A percentile compares a stretch with the other conserved stretches of the same genome.
Evolutionary conservation across 768 basidiomycete species (phyloP).

Genomic region (Trametes maxima): DNA sequence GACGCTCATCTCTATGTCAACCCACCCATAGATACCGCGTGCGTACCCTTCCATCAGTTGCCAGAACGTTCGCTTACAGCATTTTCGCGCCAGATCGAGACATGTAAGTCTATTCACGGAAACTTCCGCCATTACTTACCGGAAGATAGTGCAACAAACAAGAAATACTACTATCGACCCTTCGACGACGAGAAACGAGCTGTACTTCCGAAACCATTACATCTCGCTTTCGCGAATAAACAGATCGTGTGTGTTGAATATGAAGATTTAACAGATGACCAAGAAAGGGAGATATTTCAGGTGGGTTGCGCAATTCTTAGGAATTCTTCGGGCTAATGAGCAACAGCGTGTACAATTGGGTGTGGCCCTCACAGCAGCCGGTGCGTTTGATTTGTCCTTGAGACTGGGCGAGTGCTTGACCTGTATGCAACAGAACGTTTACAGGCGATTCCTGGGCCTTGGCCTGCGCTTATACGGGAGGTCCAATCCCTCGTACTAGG

Average conservation of each 20-base stretch:
- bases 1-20: not conserved
- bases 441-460: conserved; percentile 62
- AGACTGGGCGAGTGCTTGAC: too few species aligned
- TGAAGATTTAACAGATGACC: conserved; percentile 45
- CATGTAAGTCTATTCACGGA: conserved; percentile 4
- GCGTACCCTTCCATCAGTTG: not conserved
- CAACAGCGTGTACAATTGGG: conserved; percentile 73
- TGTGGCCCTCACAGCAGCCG: conserved; percentile 72
- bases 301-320: conserved; percentile 36
- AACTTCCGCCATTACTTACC: too few species aligned
- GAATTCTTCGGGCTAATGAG: not conserved
- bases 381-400: conserved; percentile 32
- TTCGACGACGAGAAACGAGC: conserved; percentile 22
- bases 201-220: conserved; percentile 54
- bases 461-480: conserved; percentile 59
- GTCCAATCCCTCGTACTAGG: conserved; percentile 51
- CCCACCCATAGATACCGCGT: conserved; percentile 19
- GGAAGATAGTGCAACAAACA: conserved; percentile 36
- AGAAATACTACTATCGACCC: conserved; percentile 55
- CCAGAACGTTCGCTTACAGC: not conserved
- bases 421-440: conserved; percentile 54
- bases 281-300: conserved; percentile 74
- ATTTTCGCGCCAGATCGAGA: conserved; percentile 13
- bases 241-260: conserved; percentile 77
- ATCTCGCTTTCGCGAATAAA: conserved; percentile 64